These are phyloP conservation scores for Trichopus zeylanicus DNA, from an alignment of 116 monocot genomes.

Conservation along the genomic window DNA sequence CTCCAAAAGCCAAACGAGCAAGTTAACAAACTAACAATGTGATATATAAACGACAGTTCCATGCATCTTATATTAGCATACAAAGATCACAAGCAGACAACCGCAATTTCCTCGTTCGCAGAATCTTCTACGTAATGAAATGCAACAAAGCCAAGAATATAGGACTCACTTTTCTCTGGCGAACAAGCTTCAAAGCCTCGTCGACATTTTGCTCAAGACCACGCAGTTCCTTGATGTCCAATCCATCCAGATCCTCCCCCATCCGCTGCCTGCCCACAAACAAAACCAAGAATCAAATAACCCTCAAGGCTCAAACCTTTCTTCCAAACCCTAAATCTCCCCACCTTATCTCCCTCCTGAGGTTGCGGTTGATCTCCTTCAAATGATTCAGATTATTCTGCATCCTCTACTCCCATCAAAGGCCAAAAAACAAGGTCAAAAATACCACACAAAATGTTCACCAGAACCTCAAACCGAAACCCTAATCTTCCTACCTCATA, in stretches of 20 bases:
- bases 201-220: constrained; percentile 80
- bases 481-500: constrained; percentile 27
- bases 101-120: too few species aligned
- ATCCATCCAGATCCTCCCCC: constrained; percentile 58
- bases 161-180: constrained; percentile 43
- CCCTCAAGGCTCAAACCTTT: not conserved
- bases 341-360: constrained; percentile 66
- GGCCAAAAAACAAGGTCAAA: not conserved
- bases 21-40: not conserved
- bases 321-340: not conserved
- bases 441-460: not conserved
- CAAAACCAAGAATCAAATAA: not conserved
- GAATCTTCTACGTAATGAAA: too few species aligned
- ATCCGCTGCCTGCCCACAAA: constrained; percentile 42
- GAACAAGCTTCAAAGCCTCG: constrained; percentile 46
- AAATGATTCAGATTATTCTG: constrained; percentile 50
- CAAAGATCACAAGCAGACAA: too few species aligned
- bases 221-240: constrained; percentile 59
- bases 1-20: not conserved
- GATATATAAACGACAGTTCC: not conserved
- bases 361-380: constrained; percentile 54
- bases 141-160: not conserved
- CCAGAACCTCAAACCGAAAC: not conserved
- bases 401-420: constrained; percentile 40
- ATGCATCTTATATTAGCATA: too few species aligned